A percentile compares a stretch with the other conserved stretches of the same genome.
Conservation (phyloP, 2,329 filamentous ascomycete genomes). For the Malbranchea zuffiana region DNA sequence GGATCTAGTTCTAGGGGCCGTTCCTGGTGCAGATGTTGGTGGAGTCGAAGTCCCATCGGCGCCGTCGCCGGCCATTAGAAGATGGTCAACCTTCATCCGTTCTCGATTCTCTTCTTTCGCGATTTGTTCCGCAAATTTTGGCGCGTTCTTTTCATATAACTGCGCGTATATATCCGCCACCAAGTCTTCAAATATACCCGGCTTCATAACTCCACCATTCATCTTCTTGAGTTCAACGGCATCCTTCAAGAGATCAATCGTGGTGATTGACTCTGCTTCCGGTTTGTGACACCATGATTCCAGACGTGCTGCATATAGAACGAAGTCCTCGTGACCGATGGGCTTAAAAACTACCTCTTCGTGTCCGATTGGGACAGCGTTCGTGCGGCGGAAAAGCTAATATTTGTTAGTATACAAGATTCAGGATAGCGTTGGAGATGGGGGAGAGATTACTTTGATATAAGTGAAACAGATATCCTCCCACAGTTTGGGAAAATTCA, state of each 20-base stretch:
- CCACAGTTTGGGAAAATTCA: slow-evolving; percentile 53
- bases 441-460: slow-evolving; percentile 32
- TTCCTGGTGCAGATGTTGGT: slow-evolving; percentile 14
- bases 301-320: slow-evolving; percentile 46
- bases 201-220: slow-evolving; percentile 80
- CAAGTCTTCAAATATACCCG: slow-evolving; percentile 78
- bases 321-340: slow-evolving; percentile 55
- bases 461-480: slow-evolving; percentile 50
- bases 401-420: slow-evolving; percentile 16
- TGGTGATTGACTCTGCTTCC: slow-evolving; percentile 34
- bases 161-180: slow-evolving; percentile 79
- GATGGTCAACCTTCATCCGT: slow-evolving; percentile 38
- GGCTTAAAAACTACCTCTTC: slow-evolving; percentile 56
- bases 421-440: slow-evolving; percentile 11
- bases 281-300: slow-evolving; percentile 48
- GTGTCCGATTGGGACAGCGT: slow-evolving; percentile 47
- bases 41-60: slow-evolving; percentile 11
- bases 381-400: slow-evolving; percentile 47
- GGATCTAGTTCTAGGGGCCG: slow-evolving; percentile 34
- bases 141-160: slow-evolving; percentile 30
- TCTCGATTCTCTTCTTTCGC: slow-evolving; percentile 38
- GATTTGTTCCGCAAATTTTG: slow-evolving; percentile 30
- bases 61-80: slow-evolving; percentile 32
- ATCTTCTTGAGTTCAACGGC: slow-evolving; percentile 62
- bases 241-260: slow-evolving; percentile 54